Percentiles rank a stretch among this genome's conserved stretches.
These are phyloP conservation scores for Aspergillus puulaauensis DNA, from an alignment of 2,329 filamentous ascomycete species.

Conservation along the genomic window DNA sequence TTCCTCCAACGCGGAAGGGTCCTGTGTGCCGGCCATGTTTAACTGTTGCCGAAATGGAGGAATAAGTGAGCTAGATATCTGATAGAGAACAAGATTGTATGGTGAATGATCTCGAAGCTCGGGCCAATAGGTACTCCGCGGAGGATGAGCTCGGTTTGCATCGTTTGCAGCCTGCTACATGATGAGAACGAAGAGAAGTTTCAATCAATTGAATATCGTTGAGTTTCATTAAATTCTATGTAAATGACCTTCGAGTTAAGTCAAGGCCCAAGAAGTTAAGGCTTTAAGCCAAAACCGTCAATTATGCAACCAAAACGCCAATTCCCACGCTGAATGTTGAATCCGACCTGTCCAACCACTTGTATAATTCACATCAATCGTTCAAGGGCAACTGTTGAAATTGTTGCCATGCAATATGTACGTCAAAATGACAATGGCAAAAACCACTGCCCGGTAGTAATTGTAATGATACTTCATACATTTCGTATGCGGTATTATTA, in stretches of 20 bases:
- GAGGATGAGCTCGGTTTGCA: constrained; percentile 24
- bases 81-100: too few relatives aligned
- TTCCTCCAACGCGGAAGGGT: constrained; percentile 42
- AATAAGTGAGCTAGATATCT: not conserved
- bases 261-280: not conserved
- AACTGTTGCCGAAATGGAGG: not conserved
- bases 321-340: constrained; percentile 31
- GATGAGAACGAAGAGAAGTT: not conserved
- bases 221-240: not conserved
- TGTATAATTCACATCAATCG: constrained; percentile 5
- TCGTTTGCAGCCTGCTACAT: constrained; percentile 25
- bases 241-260: not conserved
- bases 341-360: constrained; percentile 22
- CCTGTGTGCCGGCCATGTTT: constrained; percentile 35
- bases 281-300: not conserved
- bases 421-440: not conserved
- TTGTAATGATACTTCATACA: too few relatives aligned
- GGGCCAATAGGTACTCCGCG: constrained; percentile 5
- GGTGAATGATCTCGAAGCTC: not conserved
- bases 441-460: not conserved
- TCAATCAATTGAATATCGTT: not conserved
- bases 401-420: constrained; percentile 14
- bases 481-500: not conserved
- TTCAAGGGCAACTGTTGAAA: constrained; percentile 30
- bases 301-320: constrained; percentile 9